Percentiles rank a stretch among this genome's conserved stretches.
Conservation (phyloP, 768 basidiomycete genomes). For the Tulasnella calospora region DNA sequence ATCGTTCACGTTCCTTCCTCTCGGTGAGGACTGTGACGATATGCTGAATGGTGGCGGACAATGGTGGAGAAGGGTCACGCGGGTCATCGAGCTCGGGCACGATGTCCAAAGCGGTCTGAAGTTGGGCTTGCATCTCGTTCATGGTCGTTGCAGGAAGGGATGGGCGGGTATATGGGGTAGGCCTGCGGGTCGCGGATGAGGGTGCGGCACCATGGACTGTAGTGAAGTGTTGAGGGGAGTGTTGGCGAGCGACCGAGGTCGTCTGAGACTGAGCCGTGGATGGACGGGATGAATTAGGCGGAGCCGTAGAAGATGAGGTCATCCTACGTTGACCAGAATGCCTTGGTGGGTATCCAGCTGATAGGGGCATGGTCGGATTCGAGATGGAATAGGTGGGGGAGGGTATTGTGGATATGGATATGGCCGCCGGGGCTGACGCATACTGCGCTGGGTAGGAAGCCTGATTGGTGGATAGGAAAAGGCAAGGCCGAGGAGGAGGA, state of each 20-base stretch:
- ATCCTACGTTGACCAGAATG: background rate
- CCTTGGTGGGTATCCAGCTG: background rate
- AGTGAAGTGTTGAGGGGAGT: slow-evolving; percentile 4
- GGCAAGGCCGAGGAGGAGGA: background rate
- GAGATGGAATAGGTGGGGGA: background rate
- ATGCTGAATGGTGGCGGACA: slow-evolving; percentile 22
- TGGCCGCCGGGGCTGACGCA: background rate
- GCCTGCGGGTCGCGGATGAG: background rate
- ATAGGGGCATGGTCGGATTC: background rate
- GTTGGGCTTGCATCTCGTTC: background rate
- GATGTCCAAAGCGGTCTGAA: background rate
- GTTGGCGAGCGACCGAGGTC: background rate
- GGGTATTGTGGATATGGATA: background rate
- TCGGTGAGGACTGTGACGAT: slow-evolving; percentile 19
- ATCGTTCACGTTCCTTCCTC: slow-evolving; percentile 19
- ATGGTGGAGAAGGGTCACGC: slow-evolving; percentile 19
- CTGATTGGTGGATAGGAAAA: background rate
- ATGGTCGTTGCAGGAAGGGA: slow-evolving; percentile 8
- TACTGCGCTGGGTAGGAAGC: background rate
- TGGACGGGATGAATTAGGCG: background rate
- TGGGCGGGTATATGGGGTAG: background rate
- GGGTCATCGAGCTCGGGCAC: slow-evolving; percentile 14
- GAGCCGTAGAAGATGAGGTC: background rate
- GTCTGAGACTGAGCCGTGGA: background rate
- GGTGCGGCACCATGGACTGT: background rate